Base-by-base conservation (phyloP, 2,329 filamentous ascomycete species). In the Fusarium sarcochroum region DNA sequence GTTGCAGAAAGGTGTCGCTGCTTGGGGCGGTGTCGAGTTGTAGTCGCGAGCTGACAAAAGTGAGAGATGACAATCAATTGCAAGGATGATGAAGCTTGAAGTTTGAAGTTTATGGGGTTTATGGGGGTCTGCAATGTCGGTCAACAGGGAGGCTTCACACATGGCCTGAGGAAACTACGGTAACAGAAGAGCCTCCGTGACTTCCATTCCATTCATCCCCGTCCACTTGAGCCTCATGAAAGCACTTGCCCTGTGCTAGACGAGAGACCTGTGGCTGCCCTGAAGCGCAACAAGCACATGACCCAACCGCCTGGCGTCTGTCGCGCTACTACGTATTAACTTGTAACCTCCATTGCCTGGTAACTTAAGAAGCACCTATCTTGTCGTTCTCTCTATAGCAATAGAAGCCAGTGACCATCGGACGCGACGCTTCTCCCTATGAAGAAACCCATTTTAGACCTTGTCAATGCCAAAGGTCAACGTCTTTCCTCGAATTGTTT, bases 1-100 rank as follows among this genome's bases (percentile, higher is more conserved):
- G 58, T 47, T 73, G 70, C 72, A 73, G 72, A 70, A 68, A 53
- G 53, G 44, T 55, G 51, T 44, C 48, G 55, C 44, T 66, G 47
- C 51, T 61, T 59, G 51, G 35, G 37, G 58, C 44, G 59, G 59
- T 59, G 61, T 64, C 61, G 46, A 58, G 30, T 25, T 34, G 40
- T 21, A 52, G 55, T 62, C 32, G 48, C 49, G 50, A 48, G 44
- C 52, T 52, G 52, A 67, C 20, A 25, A 69, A 69, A 60, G 37
- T 66, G 62, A 66, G 38, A 61, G 49, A 51, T 66, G 61, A 65
- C 60, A 30, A 44, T 34, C 46, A 55, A 49, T 11, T 45, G 40
- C 66, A 63, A 58, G 66, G 61, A 63, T 69, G 32, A 32, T 38
- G 27, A 17, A 46, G 32, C 53, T 52, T 65, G 53, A 55, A 41